Conservation (phyloP, 1,284 basidiomycete genomes). For the Thelephora terrestris region DNA sequence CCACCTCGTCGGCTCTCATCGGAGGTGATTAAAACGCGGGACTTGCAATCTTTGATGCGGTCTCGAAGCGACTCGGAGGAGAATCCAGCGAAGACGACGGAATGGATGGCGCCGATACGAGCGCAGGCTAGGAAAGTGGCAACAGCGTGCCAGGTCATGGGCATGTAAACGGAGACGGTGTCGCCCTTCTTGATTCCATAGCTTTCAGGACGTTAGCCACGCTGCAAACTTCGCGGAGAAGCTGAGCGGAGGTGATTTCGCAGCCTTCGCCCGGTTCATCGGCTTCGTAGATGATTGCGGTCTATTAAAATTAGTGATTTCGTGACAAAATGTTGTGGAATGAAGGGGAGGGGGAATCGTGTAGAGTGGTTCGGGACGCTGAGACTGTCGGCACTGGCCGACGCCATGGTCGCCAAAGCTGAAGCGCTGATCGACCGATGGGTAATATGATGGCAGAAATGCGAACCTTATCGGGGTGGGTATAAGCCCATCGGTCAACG, state of each 20-base stretch:
- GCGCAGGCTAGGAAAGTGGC: constrained; percentile 97
- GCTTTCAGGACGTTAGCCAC: constrained; percentile 89
- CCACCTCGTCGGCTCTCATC: constrained; percentile 95
- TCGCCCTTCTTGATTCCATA: constrained; percentile 93
- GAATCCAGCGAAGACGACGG: constrained; percentile 98
- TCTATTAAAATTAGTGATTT: constrained; percentile 26
- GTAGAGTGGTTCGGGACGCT: no score
- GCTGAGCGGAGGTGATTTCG: constrained; percentile 75
- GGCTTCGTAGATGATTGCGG: constrained; percentile 97
- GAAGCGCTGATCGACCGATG: constrained; percentile 1
- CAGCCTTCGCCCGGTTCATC: constrained; percentile 85
- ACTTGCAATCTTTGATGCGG: constrained; percentile 85
- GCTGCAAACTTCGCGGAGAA: constrained; percentile 83
- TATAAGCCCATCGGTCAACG: constrained; percentile 92
- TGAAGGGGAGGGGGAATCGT: background rate
- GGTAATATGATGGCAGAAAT: constrained; percentile 7
- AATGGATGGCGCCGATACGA: constrained; percentile 94
- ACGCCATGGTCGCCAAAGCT: no score
- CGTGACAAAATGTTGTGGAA: background rate
- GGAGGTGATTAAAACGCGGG: constrained; percentile 86
- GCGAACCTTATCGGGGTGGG: constrained; percentile 78
- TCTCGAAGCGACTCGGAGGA: constrained; percentile 95
- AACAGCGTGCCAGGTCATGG: constrained; percentile 89
- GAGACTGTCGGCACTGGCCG: no score
- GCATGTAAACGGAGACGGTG: constrained; percentile 84